Base-by-base conservation (phyloP, 805 yeast species). In the Vanderwaltozyma tropicalis region DNA sequence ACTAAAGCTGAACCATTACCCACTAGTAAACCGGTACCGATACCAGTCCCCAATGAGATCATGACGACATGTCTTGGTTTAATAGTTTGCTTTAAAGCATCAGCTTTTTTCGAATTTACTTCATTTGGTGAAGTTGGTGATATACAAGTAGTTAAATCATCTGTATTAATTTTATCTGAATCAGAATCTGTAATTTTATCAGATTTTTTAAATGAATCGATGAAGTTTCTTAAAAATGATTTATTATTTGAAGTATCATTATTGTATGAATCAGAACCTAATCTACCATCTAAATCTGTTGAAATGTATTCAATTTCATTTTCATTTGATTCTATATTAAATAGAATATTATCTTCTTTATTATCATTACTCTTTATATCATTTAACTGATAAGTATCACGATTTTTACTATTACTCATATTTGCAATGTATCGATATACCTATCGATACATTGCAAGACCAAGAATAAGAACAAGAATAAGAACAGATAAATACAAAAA, bases 11-110 rank as follows among this genome's bases (percentile, higher is more conserved):
- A 57, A 45, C 77, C 81, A 35, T 71, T 63, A 48, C 80, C 80
- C 35, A 76, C 76, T 44, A 71, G 61, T 36, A 78, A 62, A 49
- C 84, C 85, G 5, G 92, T 79, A 52, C 95, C 95, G 42, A 84
- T 79, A 36, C 89, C 80, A 38, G 92, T 87, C 41, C 92, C 92
- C 39, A 85, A 67, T 28, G 94, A 86, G 50, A 84, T 80, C 76
- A 82, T 74, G 42, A 76, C 71, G 43, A 79, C 72, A 46, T 80
- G 87, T 32, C 72, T 55, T 20, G 61, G 50, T 29, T 54, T 50
- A 46, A 52, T 33, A 35, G 61, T 52, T 40, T 63, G 62, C 33
- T 60, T 57, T 40, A 62, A 43, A 34, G 57, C 67, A 59, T 57
- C 45, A 1, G 33, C 29, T 14, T 39, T 41, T 18, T 39, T 45